Percentiles rank a stretch among this genome's conserved stretches.
These are phyloP conservation scores for Lachnellula subtilissima DNA, from an alignment of 2,329 filamentous ascomycete genomes.

Conservation along the genomic window DNA sequence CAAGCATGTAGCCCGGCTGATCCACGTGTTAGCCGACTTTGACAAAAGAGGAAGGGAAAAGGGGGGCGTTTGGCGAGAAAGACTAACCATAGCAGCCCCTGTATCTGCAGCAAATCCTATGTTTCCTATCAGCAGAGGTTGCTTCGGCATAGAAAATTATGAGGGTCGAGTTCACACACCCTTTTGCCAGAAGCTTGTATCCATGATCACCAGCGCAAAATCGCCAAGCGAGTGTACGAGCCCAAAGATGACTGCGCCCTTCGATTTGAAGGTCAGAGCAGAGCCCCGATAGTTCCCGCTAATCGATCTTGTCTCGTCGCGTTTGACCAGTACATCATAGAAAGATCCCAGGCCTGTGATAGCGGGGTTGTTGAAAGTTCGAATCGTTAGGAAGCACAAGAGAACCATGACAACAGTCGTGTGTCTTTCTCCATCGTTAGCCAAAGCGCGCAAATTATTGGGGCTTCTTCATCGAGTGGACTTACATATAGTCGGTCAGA, in stretches of 20 bases:
- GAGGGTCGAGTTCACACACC: not conserved
- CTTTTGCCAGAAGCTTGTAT: conserved; percentile 15
- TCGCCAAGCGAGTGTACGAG: conserved; percentile 46
- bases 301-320: conserved; percentile 41
- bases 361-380: conserved; percentile 42
- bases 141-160: too few species aligned
- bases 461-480: not conserved
- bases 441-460: conserved; percentile 29
- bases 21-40: conserved; percentile 28
- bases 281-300: conserved; percentile 49
- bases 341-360: conserved; percentile 44
- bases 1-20: conserved; percentile 47
- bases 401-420: conserved; percentile 51
- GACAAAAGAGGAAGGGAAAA: too few species aligned
- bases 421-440: conserved; percentile 44
- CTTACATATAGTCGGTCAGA: conserved; percentile 52
- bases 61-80: too few species aligned
- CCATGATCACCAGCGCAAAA: conserved; percentile 47
- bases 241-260: conserved; percentile 45
- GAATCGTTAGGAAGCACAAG: conserved; percentile 43
- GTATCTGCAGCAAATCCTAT: not conserved
- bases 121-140: too few species aligned
- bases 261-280: conserved; percentile 52
- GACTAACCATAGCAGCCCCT: not conserved
- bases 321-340: conserved; percentile 45